Evolutionary conservation across 495 filamentous ascomycete genomes (phyloP).

Genomic region (Letharia lupina): DNA sequence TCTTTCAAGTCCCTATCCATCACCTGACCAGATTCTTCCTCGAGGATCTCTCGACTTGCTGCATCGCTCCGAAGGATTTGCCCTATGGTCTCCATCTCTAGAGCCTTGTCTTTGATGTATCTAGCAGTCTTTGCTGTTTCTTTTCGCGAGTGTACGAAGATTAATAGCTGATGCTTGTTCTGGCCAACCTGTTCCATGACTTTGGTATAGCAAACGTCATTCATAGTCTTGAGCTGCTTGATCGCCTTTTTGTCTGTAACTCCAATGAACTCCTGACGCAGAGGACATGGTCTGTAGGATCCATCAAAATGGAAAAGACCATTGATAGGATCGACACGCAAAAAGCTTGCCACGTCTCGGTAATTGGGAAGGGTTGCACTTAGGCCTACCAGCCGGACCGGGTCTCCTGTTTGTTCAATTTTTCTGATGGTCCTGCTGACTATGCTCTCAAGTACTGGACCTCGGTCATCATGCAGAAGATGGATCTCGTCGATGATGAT

Average conservation of each 20-base stretch:
- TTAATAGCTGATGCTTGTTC: conserved; percentile 91
- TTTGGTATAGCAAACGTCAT: conserved; percentile 96
- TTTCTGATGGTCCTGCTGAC: conserved; percentile 89
- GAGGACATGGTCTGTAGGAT: conserved; percentile 83
- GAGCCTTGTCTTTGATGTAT: conserved; percentile 89
- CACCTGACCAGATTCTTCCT: conserved; percentile 74
- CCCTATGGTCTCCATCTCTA: conserved; percentile 93
- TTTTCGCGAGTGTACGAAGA: conserved; percentile 96
- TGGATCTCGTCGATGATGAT: conserved; percentile 98
- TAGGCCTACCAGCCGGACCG: conserved; percentile 82
- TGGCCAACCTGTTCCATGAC: conserved; percentile 92
- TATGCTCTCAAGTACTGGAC: conserved; percentile 93
- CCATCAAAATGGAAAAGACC: conserved; percentile 96
- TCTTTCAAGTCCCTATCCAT: conserved; percentile 87
- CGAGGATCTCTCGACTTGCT: conserved; percentile 78
- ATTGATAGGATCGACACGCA: conserved; percentile 77
- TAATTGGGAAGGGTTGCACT: conserved; percentile 97
- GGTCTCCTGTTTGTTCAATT: conserved; percentile 86
- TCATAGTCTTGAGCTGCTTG: conserved; percentile 99
- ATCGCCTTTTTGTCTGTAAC: conserved; percentile 97
- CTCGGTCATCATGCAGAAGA: conserved; percentile 93
- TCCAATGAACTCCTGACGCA: conserved; percentile 95
- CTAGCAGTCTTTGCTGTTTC: conserved; percentile 96
- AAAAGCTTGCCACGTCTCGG: conserved; percentile 89
- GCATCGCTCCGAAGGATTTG: conserved; percentile 92